Base-by-base conservation (phyloP, 1,284 basidiomycete genomes). In the Blastosporella zonata region DNA sequence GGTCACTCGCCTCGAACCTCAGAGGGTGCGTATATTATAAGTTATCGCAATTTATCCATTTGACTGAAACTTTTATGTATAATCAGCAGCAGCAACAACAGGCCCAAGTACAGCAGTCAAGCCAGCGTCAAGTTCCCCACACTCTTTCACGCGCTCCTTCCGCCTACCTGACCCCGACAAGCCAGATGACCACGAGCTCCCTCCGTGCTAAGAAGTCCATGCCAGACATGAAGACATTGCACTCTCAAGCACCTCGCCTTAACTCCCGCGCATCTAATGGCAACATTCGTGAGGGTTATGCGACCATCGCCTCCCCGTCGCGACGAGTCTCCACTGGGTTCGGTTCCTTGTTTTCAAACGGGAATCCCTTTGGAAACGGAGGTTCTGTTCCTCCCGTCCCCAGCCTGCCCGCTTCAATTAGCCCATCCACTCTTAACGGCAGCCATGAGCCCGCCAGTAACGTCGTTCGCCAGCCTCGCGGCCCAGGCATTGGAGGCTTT, bases 131-230 rank as follows among this genome's bases (percentile, higher is more conserved):
- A 54, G 71, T 64, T 49, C 69, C 69, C 53, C 78, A 81, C 55
- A 89, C 86, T 17, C 75, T 90, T 57, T 84, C 84, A 28, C 85
- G 87, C 43, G 82, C 84, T 6, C 84, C 87, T 18, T 87, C 81
- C 28, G 83, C 79, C 17, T 90, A 85, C 67, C 75, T 87, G 45
- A 75, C 75, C 25, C 76, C 75, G 18, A 77, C 77, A 9, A 69
- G 75, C 47, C 74, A 80, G 45, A 65, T 71, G 43, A 58, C 79
- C 35, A 67, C 77, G 22, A 75, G 70, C 57, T 73, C 81, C 23
- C 75, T 96, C 49, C 83, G 93, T 42, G 82, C 87, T 67, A 97
- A 97, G 76, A 96, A 96, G 71, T 95, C 92, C 13, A 97, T 97
- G 94, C 94, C 94, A 2, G 90, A 84, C 74, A 90, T 83, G 87